Base-by-base conservation (phyloP, 106 monocot genomes). In the Posidonia australis region DNA sequence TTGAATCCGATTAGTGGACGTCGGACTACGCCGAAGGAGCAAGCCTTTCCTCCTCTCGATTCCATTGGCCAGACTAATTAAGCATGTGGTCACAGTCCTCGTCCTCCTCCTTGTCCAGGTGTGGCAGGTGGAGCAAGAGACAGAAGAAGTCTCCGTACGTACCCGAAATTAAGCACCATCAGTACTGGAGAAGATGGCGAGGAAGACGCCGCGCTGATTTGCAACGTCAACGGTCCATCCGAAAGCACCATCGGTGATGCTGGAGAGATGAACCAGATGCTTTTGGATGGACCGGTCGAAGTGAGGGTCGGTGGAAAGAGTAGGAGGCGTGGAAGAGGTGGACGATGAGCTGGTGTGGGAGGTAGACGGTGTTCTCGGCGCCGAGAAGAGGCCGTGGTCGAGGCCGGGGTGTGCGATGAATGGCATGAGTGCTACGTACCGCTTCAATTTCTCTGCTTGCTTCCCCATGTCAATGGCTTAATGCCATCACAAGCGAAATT, bases 161-260 rank as follows among this genome's bases (percentile, higher is more conserved):
- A 47, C 68, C 77, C 9, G 53, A n/a, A n/a, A n/a, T n/a, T n/a
- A n/a, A n/a, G n/a, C n/a, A n/a, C n/a, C 80, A 11, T 83, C 70
- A 54, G 52, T 60, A 2, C 80, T 78, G 25, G 30, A 45, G 58
- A 78, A 81, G 13, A 63, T 46, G 48, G 83, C 75, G 25, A 86
- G 83, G 46, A 67, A 68, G 0, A 69, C 49, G 14, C 59, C 46
- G 58, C 62, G 65, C 56, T 67, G 30, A 14, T 44, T 21, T 0
- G 86, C 83, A 5, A 80, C 20, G 13, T 68, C 65, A 2, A 52
- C 63, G 1, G 81, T 74, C 87, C 87, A 84, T 12, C 54, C 43
- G 13, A 73, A 51, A 63, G 79, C 78, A 16, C 49, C 1, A 49
- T 88, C 87, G 16, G 81, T 51, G 24, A 88, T 27, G 47, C 84